These are phyloP conservation scores for Periconia macrospinosa DNA, from an alignment of 2,329 filamentous ascomycete species.

Conservation along the genomic window DNA sequence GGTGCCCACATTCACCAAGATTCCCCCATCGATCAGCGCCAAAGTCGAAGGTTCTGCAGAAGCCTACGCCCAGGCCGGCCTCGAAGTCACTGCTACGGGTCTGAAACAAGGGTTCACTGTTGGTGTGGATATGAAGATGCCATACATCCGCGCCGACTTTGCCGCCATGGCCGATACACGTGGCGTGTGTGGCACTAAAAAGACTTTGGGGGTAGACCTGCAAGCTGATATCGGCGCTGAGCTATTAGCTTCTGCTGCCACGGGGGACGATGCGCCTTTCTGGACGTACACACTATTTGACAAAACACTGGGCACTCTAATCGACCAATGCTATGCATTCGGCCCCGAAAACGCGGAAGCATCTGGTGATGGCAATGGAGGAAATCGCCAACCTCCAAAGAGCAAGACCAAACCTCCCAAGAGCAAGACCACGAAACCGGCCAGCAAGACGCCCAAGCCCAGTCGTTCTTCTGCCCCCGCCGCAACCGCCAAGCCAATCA, in stretches of 20 bases:
- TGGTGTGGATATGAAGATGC: constrained; percentile 16
- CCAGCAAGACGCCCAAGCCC: not conserved
- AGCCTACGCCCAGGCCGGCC: constrained; percentile 12
- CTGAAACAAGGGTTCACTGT: constrained; percentile 17
- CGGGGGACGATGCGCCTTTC: constrained; percentile 17
- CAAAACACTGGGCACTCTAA: constrained; percentile 11
- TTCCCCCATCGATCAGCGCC: constrained; percentile 14
- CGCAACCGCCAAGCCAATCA: not conserved
- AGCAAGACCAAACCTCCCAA: not conserved
- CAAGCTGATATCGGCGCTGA: constrained; percentile 17
- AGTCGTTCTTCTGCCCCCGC: not conserved
- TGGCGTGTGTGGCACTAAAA: constrained; percentile 15
- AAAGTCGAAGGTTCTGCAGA: constrained; percentile 14
- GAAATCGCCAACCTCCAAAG: not conserved
- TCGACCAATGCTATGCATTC: constrained; percentile 16
- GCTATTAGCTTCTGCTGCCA: constrained; percentile 12
- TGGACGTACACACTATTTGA: constrained; percentile 15
- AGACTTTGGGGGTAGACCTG: constrained; percentile 19
- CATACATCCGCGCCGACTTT: constrained; percentile 20
- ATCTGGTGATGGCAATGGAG: not conserved
- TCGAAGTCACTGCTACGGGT: constrained; percentile 16
- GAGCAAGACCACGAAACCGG: not conserved
- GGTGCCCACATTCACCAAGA: constrained; percentile 13
- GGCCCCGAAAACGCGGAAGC: constrained; percentile 8
- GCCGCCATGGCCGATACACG: constrained; percentile 13